Base-by-base conservation (phyloP, 2,329 filamentous ascomycete genomes). In the Apiospora aurea region DNA sequence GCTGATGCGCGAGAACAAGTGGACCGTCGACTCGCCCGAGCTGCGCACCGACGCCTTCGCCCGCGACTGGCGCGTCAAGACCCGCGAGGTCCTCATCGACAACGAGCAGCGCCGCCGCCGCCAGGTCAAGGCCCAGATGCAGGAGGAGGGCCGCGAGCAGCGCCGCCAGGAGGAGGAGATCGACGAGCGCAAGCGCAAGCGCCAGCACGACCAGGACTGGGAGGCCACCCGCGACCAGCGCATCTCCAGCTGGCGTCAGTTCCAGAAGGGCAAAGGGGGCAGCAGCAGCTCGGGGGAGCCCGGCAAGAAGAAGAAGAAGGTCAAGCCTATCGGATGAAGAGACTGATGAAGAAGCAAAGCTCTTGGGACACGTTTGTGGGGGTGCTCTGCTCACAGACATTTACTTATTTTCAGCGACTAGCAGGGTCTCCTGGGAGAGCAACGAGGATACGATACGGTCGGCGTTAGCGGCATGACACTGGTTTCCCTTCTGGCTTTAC, bases 141-240 rank as follows among this genome's bases (percentile, higher is more conserved):
- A 97, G 83, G 96, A 99, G 82, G 96, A 99, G 82, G 96, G 96
- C 8, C 88, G 96, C 71, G 92, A 96, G 85, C 92, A 97, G 87
- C 90, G 91, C 80, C 93, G 93, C 81, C 91, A 91, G 78, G 96
- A 99, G 29, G 93, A 95, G 77, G 96, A 98, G 84, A 74, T 93
- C 13, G 94, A 96, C 78, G 89, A 89, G 76, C 86, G 94, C 78
- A 96, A 95, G 85, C 88, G 93, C 77, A 96, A 96, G 89, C 88
- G 96, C 73, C 95, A 98, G 80, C 94, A 96, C 81, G 95, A 98
- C 76, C 91, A 96, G 84, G 93, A 95, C 74, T 99, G 96, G 96
- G 96, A 99, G 85, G 91, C 94, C 79, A 97, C 93, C 38, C 87
- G 96, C 67, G 96, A 99, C 73, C 89, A 94, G 83, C 89, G 96